Evolutionary conservation across 2,329 filamentous ascomycete species (phyloP), one percentile per base, ranked within the genome.

Genomic region (Pseudocercospora eumusae): DNA sequence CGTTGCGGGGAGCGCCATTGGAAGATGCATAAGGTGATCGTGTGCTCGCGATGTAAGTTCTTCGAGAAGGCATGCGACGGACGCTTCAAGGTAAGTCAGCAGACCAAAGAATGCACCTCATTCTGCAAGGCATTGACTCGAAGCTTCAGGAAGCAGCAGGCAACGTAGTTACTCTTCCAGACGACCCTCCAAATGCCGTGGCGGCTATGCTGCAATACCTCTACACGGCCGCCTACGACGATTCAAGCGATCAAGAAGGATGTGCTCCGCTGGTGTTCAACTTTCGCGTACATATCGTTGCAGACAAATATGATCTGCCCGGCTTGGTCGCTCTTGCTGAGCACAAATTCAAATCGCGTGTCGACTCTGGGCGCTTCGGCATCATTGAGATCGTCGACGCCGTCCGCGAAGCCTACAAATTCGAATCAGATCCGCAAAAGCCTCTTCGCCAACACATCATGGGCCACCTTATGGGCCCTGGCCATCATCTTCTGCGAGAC

Each of bases 1-100:
- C 56, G 28, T 4, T 69, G 70, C 31, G 65, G 66, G 3, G 59
- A 62, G 5, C 61, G 61, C 36, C 57, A 21, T 13, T 70, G 65
- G 60, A 52, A 56, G 8, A 67, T 70, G 2, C 70, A 73, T 59
- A 69, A 70, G 36, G 50, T 44, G 0, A 60, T 71, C n/a, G 45
- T 73, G 4, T 72, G 70, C 31, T 2, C 60, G 13, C 64, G 66
- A 18, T 73, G 68, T 10, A 60, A 66, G 1, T 73, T 65, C 60
- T 71, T 73, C 45, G 55, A 58, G 4, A 61, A 61, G 13, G 68
- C 69, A 0, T 70, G 68, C 45, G 58, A 64, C n/a, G 64, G 62
- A 7, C 21, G 55, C 3, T 71, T 65, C 62, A 66, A 67, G 61
- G 65, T 62, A 31, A 20, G 55, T n/a, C 25, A 27, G 25, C 25